These are phyloP conservation scores for Globisporangium takayamanum DNA, from an alignment of 352 stramenopile genomes.

Conservation along the genomic window DNA sequence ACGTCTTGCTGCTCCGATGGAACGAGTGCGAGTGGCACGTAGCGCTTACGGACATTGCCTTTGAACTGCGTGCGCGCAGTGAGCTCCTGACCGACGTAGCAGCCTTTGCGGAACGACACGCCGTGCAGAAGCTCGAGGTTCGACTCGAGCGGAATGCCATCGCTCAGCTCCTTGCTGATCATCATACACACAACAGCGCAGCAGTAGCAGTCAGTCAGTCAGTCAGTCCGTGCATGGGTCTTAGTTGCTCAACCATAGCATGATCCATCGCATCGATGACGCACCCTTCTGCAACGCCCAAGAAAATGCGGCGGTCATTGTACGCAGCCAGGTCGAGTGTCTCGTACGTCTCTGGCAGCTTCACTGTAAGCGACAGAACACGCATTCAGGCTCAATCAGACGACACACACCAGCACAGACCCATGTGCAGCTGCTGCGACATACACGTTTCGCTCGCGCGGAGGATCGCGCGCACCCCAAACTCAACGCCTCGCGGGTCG, in stretches of 20 bases:
- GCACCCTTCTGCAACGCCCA: conserved; percentile 74
- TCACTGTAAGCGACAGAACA: conserved; percentile 32
- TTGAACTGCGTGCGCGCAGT: conserved; percentile 93
- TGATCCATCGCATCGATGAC: conserved; percentile 1
- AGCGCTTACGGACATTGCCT: conserved; percentile 78
- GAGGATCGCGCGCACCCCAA: conserved; percentile 61
- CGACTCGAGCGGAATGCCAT: conserved; percentile 88
- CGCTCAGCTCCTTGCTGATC: conserved; percentile 61
- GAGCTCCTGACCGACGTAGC: conserved; percentile 94
- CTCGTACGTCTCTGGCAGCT: conserved; percentile 34
- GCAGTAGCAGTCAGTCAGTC: neutral
- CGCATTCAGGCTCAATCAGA: neutral
- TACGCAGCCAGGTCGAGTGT: conserved; percentile 39
- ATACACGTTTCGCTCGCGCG: conserved; percentile 25
- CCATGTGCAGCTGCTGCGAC: neutral
- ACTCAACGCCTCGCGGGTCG: conserved; percentile 57
- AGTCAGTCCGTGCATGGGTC: neutral
- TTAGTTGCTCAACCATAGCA: neutral
- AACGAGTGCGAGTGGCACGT: conserved; percentile 68
- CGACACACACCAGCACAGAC: conserved; percentile 1
- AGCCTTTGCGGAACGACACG: conserved; percentile 92
- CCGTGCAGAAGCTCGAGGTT: conserved; percentile 90
- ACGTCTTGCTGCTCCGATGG: conserved; percentile 42
- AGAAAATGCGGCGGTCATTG: conserved; percentile 52
- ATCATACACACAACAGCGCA: conserved; percentile 4